phyloP scores from a whole-genome alignment of 495 filamentous ascomycete species.

The Corynascus novoguineensis region DNA sequence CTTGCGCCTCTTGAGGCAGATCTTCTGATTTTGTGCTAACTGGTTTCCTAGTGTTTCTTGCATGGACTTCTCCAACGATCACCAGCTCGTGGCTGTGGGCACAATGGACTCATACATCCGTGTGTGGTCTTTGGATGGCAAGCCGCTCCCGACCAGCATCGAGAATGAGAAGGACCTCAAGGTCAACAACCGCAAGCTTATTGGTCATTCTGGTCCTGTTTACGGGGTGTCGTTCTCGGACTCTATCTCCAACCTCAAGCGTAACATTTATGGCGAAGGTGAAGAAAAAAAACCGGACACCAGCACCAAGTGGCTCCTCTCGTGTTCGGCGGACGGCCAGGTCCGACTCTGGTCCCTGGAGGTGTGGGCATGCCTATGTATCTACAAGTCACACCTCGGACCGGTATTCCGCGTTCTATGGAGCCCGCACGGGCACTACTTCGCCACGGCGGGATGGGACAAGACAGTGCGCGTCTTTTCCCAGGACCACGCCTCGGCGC shows the following conservation, averaged over 20 bases:
- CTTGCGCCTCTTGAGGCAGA: not conserved
- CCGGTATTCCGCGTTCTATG: conserved; percentile 84
- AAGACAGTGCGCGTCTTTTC: conserved; percentile 86
- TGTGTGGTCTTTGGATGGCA: conserved; percentile 82
- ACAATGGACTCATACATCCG: conserved; percentile 93
- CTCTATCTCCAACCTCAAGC: conserved; percentile 50
- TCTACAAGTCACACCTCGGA: conserved; percentile 86
- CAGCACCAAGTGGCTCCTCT: conserved; percentile 70
- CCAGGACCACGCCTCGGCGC: conserved; percentile 84
- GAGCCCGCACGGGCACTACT: conserved; percentile 95
- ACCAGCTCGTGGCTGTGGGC: conserved; percentile 74
- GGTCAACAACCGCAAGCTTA: conserved; percentile 65
- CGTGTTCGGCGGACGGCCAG: conserved; percentile 78
- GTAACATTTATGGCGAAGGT: conserved; percentile 37
- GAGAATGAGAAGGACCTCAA: conserved; percentile 36
- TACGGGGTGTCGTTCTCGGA: conserved; percentile 90
- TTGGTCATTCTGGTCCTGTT: conserved; percentile 85
- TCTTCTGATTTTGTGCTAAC: not conserved
- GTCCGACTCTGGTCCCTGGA: conserved; percentile 91
- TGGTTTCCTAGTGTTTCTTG: conserved; percentile 65
- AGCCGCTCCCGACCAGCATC: conserved; percentile 51
- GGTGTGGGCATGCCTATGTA: conserved; percentile 78
- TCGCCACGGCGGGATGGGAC: conserved; percentile 78
- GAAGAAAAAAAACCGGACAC: conserved; percentile 51
- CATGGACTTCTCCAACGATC: conserved; percentile 88